These are phyloP conservation scores for Dissophora globulifera DNA, from an alignment of 192 early-diverging fungal species.

Conservation along the genomic window DNA sequence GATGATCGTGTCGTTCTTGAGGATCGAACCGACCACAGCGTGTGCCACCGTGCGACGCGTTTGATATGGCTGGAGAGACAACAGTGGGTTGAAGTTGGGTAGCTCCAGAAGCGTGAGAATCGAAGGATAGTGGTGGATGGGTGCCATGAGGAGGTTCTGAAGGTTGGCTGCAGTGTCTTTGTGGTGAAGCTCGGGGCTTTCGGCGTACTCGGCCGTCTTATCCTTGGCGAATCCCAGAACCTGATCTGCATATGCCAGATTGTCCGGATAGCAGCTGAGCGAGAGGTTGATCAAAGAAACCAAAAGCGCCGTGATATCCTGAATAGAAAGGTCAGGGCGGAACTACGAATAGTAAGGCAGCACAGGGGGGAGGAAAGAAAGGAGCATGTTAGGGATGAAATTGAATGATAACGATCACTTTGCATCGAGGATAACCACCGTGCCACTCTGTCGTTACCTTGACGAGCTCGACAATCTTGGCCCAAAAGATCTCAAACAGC, in stretches of 20 bases:
- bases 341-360: constrained; percentile 54
- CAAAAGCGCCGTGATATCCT: constrained; percentile 92
- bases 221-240: constrained; percentile 92
- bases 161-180: constrained; percentile 78
- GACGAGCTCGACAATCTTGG: constrained; percentile 91
- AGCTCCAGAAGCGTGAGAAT: constrained; percentile 76
- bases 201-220: constrained; percentile 69
- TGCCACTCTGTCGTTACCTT: constrained; percentile 58
- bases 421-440: no score
- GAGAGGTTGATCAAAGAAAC: constrained; percentile 91
- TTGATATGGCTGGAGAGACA: constrained; percentile 84
- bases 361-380: neutral
- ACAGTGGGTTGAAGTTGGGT: constrained; percentile 82
- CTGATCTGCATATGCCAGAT: constrained; percentile 87
- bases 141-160: constrained; percentile 84
- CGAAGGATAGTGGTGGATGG: constrained; percentile 80
- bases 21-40: constrained; percentile 73
- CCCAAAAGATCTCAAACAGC: constrained; percentile 98
- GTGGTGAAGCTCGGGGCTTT: constrained; percentile 75
- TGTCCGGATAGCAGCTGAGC: constrained; percentile 91
- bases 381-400: neutral
- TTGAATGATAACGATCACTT: no score
- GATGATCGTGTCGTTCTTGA: constrained; percentile 77
- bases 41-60: constrained; percentile 87
- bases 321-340: constrained; percentile 90